Conservation (phyloP, 139 green algal genomes). For the Zygnema circumcarinatum region DNA sequence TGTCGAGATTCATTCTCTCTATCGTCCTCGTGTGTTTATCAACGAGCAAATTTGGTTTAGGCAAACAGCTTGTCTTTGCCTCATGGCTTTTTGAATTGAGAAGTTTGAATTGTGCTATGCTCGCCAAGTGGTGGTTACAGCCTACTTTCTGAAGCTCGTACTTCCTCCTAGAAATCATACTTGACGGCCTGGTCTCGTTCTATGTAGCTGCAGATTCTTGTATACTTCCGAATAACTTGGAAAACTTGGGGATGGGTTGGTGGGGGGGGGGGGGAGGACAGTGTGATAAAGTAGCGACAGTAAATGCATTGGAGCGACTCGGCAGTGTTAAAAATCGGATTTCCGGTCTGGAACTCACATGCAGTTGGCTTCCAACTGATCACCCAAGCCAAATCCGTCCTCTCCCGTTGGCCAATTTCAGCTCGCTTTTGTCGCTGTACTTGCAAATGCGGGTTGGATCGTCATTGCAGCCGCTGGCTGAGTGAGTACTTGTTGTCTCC, state of each 20-base stretch:
- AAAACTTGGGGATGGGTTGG: too few species aligned
- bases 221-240: too few species aligned
- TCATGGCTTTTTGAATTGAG: too few species aligned
- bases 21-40: background rate
- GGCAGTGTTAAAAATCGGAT: background rate
- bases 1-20: background rate
- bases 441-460: slow-evolving; percentile 10
- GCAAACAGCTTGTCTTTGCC: too few species aligned
- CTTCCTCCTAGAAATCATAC: too few species aligned
- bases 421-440: slow-evolving; percentile 13
- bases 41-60: too few species aligned
- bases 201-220: too few species aligned
- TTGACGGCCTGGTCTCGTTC: too few species aligned
- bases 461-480: background rate
- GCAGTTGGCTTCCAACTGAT: background rate
- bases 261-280: background rate
- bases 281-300: slow-evolving; percentile 22
- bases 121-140: too few species aligned
- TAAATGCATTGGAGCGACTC: slow-evolving; percentile 4
- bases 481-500: background rate
- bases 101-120: too few species aligned
- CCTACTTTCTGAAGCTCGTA: too few species aligned
- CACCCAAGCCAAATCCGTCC: background rate
- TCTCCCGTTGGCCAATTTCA: background rate
- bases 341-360: background rate